A percentile compares a stretch with the other conserved stretches of the same genome.
Evolutionary conservation across 1,284 basidiomycete genomes (phyloP).

Genomic region (Sanghuangporus weigelae): DNA sequence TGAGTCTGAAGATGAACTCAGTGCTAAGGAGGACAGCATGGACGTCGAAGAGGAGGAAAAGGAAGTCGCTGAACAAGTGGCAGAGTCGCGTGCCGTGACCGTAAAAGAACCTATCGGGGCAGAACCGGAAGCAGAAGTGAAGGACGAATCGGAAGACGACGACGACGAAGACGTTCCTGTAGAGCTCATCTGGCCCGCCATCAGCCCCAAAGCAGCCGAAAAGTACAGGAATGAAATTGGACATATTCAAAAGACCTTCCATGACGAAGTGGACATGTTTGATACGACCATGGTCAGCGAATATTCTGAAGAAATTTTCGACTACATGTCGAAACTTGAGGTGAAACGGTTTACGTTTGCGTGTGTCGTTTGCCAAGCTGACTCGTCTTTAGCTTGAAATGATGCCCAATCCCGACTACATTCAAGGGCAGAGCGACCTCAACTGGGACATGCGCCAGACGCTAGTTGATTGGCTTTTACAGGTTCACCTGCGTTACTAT

Average conservation of each 20-base stretch:
- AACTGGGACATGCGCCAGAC: conserved; percentile 95
- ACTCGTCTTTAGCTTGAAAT: conserved; percentile 55
- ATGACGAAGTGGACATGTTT: conserved; percentile 78
- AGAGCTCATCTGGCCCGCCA: conserved; percentile 60
- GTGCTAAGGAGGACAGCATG: background rate
- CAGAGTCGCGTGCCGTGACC: background rate
- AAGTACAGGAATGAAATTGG: conserved; percentile 57
- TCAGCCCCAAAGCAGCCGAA: conserved; percentile 52
- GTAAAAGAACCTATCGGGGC: conserved; percentile 21
- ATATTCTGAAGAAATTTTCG: conserved; percentile 96
- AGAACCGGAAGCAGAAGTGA: conserved; percentile 23
- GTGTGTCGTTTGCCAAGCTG: conserved; percentile 18
- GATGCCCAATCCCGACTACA: conserved; percentile 94
- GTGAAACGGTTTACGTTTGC: conserved; percentile 35
- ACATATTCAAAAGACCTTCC: conserved; percentile 65
- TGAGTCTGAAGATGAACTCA: background rate
- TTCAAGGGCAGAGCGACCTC: conserved; percentile 92
- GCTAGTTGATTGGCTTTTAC: conserved; percentile 96
- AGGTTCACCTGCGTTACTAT: conserved; percentile 96
- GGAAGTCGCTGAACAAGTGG: conserved; percentile 54
- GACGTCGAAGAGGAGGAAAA: conserved; percentile 41
- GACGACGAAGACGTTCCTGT: conserved; percentile 33
- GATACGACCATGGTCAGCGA: conserved; percentile 99
- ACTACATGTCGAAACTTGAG: conserved; percentile 92
- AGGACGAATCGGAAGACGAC: conserved; percentile 38